phyloP scores from a whole-genome alignment of 345 rosid species.

The Sisymbrium altissimum region DNA sequence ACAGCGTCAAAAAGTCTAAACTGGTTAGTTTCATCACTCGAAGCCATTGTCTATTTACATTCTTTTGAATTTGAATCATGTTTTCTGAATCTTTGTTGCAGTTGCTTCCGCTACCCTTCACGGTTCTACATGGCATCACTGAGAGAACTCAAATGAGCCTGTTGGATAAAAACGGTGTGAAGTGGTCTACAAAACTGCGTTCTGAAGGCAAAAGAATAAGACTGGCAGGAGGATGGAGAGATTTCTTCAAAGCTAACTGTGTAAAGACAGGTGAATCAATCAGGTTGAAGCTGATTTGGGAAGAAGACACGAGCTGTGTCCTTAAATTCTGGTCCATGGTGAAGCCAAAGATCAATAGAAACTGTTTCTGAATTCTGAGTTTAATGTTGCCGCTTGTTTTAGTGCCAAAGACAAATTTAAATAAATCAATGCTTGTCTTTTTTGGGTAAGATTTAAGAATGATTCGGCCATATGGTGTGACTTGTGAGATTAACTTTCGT shows the following conservation, averaged over 20 bases:
- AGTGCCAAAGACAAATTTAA: no score
- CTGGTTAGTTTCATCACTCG: slow-evolving; percentile 14
- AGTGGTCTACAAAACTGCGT: slow-evolving; percentile 1
- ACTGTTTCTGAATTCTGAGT: not conserved
- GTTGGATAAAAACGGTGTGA: slow-evolving; percentile 13
- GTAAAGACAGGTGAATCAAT: not conserved
- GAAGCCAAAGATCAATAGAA: not conserved
- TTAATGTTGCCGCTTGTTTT: no score
- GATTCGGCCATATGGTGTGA: no score
- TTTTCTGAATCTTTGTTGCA: not conserved
- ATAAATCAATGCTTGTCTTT: no score
- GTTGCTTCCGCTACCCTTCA: not conserved
- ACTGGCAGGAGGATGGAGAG: not conserved
- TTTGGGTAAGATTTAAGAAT: no score
- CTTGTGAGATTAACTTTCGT: no score
- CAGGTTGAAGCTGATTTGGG: slow-evolving; percentile 6
- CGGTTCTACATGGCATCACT: not conserved
- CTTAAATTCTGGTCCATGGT: not conserved
- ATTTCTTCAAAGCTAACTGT: not conserved
- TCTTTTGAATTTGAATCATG: not conserved
- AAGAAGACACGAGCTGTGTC: not conserved
- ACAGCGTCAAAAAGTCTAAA: not conserved
- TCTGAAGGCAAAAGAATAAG: not conserved
- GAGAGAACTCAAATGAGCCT: not conserved
- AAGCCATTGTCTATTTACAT: not conserved